phyloP scores from a whole-genome alignment of 305 asterid species.

The Solanum aculeatissimum region DNA sequence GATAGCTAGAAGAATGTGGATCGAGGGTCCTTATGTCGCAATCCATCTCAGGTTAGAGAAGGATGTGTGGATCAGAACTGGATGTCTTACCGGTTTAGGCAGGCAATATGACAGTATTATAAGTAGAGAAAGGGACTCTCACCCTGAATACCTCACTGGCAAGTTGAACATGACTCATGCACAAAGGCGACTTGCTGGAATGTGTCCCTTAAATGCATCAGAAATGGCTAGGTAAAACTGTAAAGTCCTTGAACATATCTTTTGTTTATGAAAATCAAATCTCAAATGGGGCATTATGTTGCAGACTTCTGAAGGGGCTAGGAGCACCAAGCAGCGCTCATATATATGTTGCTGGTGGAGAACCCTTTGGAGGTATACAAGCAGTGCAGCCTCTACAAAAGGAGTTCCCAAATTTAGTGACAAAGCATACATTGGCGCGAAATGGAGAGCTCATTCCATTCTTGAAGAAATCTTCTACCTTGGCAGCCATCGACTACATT shows the following conservation, averaged over 20 bases:
- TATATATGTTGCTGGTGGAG: constrained; percentile 54
- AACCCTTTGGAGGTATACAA: constrained; percentile 40
- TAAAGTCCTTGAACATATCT: not conserved
- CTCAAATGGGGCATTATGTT: not conserved
- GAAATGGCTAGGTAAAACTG: constrained; percentile 36
- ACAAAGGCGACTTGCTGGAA: constrained; percentile 46
- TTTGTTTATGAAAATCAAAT: not conserved
- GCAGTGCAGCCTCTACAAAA: constrained; percentile 33
- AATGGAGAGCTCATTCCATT: constrained; percentile 51
- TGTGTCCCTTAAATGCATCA: constrained; percentile 51
- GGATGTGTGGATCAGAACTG: constrained; percentile 56
- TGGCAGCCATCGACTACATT: constrained; percentile 57
- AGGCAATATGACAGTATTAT: constrained; percentile 24
- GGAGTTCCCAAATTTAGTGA: constrained; percentile 40
- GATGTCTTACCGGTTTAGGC: constrained; percentile 51
- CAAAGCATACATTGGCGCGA: constrained; percentile 29
- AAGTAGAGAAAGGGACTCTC: constrained; percentile 23
- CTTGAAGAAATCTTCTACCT: constrained; percentile 24
- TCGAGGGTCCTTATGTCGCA: constrained; percentile 51
- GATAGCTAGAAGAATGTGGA: constrained; percentile 52
- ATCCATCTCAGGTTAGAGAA: constrained; percentile 48
- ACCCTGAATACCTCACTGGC: constrained; percentile 44
- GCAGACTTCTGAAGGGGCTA: constrained; percentile 41
- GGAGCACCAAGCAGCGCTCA: constrained; percentile 36
- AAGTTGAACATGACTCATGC: constrained; percentile 29